These are phyloP conservation scores for Oryza nivara DNA, from an alignment of 176 grass and related monocot genomes.

Conservation along the genomic window DNA sequence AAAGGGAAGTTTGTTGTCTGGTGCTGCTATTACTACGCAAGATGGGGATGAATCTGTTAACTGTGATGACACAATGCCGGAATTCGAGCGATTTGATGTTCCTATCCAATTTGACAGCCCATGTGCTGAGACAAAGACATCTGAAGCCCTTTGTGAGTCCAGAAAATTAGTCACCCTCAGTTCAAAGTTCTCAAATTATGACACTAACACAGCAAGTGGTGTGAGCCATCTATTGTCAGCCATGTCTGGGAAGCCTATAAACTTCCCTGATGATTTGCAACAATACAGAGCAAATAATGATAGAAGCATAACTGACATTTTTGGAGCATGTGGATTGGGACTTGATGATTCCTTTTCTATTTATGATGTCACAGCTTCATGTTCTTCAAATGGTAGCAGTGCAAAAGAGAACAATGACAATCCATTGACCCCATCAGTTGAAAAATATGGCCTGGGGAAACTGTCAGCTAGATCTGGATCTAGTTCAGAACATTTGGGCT, in stretches of 20 bases:
- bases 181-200: slow-evolving; percentile 42
- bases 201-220: slow-evolving; percentile 39
- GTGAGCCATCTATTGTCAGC: slow-evolving; percentile 49
- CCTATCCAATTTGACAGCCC: slow-evolving; percentile 40
- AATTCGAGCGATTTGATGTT: slow-evolving; percentile 50
- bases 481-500: slow-evolving; percentile 57
- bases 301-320: slow-evolving; percentile 36
- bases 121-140: slow-evolving; percentile 33
- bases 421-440: slow-evolving; percentile 69
- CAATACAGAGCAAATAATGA: slow-evolving; percentile 44
- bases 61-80: slow-evolving; percentile 39
- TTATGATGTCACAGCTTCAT: slow-evolving; percentile 48
- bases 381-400: slow-evolving; percentile 43
- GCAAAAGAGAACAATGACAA: slow-evolving; percentile 35
- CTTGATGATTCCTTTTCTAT: slow-evolving; percentile 44
- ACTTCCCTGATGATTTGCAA: slow-evolving; percentile 44
- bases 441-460: slow-evolving; percentile 61
- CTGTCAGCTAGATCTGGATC: slow-evolving; percentile 52
- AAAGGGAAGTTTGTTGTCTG: slow-evolving; percentile 27
- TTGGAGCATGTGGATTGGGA: slow-evolving; percentile 54
- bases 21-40: slow-evolving; percentile 37
- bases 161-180: slow-evolving; percentile 37
- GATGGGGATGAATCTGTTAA: slow-evolving; percentile 24
- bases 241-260: slow-evolving; percentile 51
- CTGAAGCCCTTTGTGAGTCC: slow-evolving; percentile 23